Percentiles rank a stretch among this genome's conserved stretches.
These are phyloP conservation scores for Aureobasidium leucospermi DNA, from an alignment of 2,329 filamentous ascomycete genomes.

Conservation along the genomic window DNA sequence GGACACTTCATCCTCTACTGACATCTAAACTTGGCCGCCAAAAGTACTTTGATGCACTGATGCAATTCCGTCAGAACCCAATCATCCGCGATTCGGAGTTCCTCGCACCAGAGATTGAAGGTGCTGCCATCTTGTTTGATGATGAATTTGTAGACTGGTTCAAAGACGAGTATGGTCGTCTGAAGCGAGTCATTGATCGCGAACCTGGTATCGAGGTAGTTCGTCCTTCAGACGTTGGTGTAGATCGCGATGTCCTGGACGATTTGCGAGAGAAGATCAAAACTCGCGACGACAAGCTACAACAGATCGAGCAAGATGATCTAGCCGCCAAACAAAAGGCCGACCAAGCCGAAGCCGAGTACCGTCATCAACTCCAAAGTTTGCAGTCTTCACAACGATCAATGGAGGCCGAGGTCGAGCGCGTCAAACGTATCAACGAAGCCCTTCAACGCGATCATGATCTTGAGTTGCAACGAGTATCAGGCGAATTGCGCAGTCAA, in stretches of 20 bases:
- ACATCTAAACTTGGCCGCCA: conserved; percentile 73
- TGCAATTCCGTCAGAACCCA: conserved; percentile 67
- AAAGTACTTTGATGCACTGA: conserved; percentile 76
- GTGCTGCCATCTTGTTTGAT: conserved; percentile 51
- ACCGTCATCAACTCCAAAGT: conserved; percentile 41
- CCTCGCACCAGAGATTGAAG: conserved; percentile 53
- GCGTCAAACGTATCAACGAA: conserved; percentile 62
- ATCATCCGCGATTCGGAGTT: conserved; percentile 59
- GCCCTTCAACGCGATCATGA: conserved; percentile 63
- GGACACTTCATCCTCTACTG: conserved; percentile 72
- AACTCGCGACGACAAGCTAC: conserved; percentile 57
- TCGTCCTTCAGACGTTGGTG: conserved; percentile 70
- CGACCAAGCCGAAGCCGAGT: conserved; percentile 67
- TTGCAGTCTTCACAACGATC: conserved; percentile 16
- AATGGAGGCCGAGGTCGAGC: conserved; percentile 35
- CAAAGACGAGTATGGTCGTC: conserved; percentile 88
- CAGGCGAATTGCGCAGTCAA: conserved; percentile 33
- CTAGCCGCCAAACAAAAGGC: conserved; percentile 50
- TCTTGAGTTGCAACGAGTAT: conserved; percentile 30
- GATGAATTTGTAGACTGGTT: conserved; percentile 83
- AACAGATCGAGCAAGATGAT: conserved; percentile 50
- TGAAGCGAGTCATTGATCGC: conserved; percentile 78
- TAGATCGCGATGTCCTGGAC: conserved; percentile 91
- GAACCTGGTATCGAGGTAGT: conserved; percentile 84
- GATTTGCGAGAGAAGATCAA: conserved; percentile 69